A percentile compares a stretch with the other conserved stretches of the same genome.
These are phyloP conservation scores for Blastobotrys capitulatus DNA, from an alignment of 1,139 yeast species.

Conservation along the genomic window DNA sequence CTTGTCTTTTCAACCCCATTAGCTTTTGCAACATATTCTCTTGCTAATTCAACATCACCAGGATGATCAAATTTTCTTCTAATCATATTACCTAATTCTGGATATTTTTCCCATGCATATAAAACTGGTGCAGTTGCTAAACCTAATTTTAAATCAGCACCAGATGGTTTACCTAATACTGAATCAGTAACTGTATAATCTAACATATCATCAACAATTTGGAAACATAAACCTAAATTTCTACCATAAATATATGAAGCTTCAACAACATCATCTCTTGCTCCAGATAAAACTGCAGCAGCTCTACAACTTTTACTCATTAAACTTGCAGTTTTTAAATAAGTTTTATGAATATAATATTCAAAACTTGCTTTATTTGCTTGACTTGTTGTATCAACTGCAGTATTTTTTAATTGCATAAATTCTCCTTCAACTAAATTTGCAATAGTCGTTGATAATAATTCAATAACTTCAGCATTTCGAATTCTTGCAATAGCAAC, in stretches of 20 bases:
- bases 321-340: slow-evolving; percentile 87
- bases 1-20: slow-evolving; percentile 75
- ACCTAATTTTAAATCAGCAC: slow-evolving; percentile 90
- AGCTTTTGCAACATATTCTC: slow-evolving; percentile 63
- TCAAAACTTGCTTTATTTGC: slow-evolving; percentile 87
- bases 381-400: slow-evolving; percentile 53
- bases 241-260: slow-evolving; percentile 88
- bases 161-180: slow-evolving; percentile 89
- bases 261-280: slow-evolving; percentile 67
- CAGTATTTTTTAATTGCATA: slow-evolving; percentile 95
- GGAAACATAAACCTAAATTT: slow-evolving; percentile 91
- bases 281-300: slow-evolving; percentile 89
- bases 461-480: slow-evolving; percentile 95
- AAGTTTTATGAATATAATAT: slow-evolving; percentile 90
- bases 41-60: slow-evolving; percentile 81
- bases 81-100: slow-evolving; percentile 77
- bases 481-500: slow-evolving; percentile 89
- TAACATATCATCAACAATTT: slow-evolving; percentile 91
- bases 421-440: slow-evolving; percentile 97
- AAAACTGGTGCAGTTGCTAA: slow-evolving; percentile 96
- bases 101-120: slow-evolving; percentile 87
- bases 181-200: slow-evolving; percentile 85
- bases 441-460: slow-evolving; percentile 92
- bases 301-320: slow-evolving; percentile 95
- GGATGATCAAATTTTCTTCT: slow-evolving; percentile 72